Evolutionary conservation across 192 early-diverging fungal genomes (phyloP).

Genomic region (Dissophora globulifera): DNA sequence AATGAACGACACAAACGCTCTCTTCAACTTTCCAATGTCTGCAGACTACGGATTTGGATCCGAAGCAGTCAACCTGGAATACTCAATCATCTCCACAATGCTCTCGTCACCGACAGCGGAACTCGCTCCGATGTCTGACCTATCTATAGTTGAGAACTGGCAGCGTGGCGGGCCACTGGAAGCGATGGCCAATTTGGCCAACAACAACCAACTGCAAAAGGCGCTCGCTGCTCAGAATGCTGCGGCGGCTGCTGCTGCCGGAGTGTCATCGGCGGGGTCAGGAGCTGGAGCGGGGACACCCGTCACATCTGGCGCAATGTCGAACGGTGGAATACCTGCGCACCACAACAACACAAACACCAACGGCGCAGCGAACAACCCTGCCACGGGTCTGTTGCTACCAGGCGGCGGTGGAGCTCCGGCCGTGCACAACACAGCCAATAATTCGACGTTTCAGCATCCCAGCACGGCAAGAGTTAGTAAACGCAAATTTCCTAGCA

Average conservation of each 20-base stretch:
- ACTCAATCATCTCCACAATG: conserved; percentile 91
- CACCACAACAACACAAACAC: conserved; percentile 12
- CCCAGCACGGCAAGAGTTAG: conserved; percentile 34
- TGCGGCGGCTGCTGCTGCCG: conserved; percentile 15
- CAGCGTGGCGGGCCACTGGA: conserved; percentile 41
- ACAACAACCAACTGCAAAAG: conserved; percentile 56
- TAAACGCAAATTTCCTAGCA: conserved; percentile 55
- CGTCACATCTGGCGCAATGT: conserved; percentile 6
- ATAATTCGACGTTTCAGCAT: conserved; percentile 17
- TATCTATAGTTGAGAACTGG: conserved; percentile 53
- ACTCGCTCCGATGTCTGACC: conserved; percentile 42
- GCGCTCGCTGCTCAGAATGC: conserved; percentile 25
- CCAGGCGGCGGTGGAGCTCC: conserved; percentile 8
- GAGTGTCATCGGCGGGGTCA: neutral
- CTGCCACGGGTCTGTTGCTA: neutral
- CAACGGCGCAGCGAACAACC: neutral
- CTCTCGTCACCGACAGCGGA: conserved; percentile 71
- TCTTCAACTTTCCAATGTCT: conserved; percentile 49
- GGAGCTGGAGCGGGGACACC: conserved; percentile 1
- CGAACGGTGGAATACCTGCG: conserved; percentile 4
- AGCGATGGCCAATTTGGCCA: conserved; percentile 42
- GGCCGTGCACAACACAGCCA: conserved; percentile 4
- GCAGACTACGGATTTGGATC: conserved; percentile 84
- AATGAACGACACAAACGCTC: conserved; percentile 28
- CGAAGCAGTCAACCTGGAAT: conserved; percentile 88